Evolutionary conservation across 345 rosid species (phyloP), one percentile per base, ranked within the genome.

Genomic region (Pelargonium nanum): DNA sequence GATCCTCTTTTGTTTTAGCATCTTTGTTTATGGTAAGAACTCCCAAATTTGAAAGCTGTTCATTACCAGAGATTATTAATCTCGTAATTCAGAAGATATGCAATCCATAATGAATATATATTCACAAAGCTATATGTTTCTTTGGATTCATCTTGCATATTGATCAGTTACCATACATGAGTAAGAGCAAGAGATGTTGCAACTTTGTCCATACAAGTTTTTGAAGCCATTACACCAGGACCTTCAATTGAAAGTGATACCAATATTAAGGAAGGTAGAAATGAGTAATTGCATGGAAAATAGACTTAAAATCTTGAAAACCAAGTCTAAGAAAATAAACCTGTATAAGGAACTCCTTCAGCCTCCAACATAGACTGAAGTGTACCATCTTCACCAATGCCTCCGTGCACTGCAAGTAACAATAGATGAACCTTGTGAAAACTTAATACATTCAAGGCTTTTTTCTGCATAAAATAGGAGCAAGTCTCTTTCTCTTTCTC

Each of bases 301-400:
- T 56, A 0, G 53, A 53, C 19, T 8, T 13, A 56, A 25, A 48
- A 2, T 65, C 16, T 56, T 60, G 26, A 40, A n/a, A 26, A 52
- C 19, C 5, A 23, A 64, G 56, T 59, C 19, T 23, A 25, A 58
- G 63, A 64, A 68, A 21, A 24, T 44, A 40, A 59, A 92, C 95
- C 96, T 77, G 98, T 86, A 67, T 82, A 75, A 51, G 85, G 81
- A 74, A 92, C 85, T 78, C 88, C 96, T 78, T 74, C 86, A 52
- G 83, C 78, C 68, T 81, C 91, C 78, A 92, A 71, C 66, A 92
- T 69, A 55, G 83, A 79, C 69, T 92, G 98, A 65, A 92, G 77
- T 13, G 96, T 89, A 51, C 98, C 98, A 70, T 92, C 89, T 78
- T 92, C 98, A 67, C 98, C 98, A 13, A 92, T 86, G 72, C 96